Percentiles rank a stretch among this genome's conserved stretches.
Conservation (phyloP, 2,329 filamentous ascomycete species). For the Fusarium torulosum region DNA sequence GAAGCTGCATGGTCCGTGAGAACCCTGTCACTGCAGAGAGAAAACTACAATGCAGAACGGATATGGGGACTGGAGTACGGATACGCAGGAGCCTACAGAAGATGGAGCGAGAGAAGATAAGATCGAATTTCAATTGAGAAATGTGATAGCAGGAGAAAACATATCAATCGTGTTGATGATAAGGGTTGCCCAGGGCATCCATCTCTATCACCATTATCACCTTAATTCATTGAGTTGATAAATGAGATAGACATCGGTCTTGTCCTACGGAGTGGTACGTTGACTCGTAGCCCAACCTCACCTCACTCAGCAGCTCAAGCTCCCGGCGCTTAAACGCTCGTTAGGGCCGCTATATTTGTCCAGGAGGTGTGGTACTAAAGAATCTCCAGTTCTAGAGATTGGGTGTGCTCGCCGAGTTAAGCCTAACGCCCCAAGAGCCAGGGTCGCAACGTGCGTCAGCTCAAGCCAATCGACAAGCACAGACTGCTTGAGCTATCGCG, state of each 20-base stretch:
- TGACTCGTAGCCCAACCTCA: constrained; percentile 26
- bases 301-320: constrained; percentile 38
- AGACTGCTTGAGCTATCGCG: constrained; percentile 34
- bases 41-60: constrained; percentile 9
- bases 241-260: constrained; percentile 22
- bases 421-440: constrained; percentile 36
- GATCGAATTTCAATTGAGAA: constrained; percentile 13
- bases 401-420: constrained; percentile 30
- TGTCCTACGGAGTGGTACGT: constrained; percentile 1
- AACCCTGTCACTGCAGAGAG: constrained; percentile 32
- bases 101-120: constrained; percentile 7
- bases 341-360: constrained; percentile 50
- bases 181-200: constrained; percentile 33
- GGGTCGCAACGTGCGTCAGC: constrained; percentile 38
- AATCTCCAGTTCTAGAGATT: constrained; percentile 29
- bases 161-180: constrained; percentile 19
- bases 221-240: constrained; percentile 17
- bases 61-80: constrained; percentile 14
- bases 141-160: constrained; percentile 27
- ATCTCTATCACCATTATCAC: constrained; percentile 33
- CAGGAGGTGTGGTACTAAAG: constrained; percentile 34
- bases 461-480: constrained; percentile 36
- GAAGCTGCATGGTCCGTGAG: constrained; percentile 38
- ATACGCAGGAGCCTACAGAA: constrained; percentile 15
- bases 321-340: constrained; percentile 49